Conservation (phyloP, 2,329 filamentous ascomycete species). For the Sordariomycetes sp. region DNA sequence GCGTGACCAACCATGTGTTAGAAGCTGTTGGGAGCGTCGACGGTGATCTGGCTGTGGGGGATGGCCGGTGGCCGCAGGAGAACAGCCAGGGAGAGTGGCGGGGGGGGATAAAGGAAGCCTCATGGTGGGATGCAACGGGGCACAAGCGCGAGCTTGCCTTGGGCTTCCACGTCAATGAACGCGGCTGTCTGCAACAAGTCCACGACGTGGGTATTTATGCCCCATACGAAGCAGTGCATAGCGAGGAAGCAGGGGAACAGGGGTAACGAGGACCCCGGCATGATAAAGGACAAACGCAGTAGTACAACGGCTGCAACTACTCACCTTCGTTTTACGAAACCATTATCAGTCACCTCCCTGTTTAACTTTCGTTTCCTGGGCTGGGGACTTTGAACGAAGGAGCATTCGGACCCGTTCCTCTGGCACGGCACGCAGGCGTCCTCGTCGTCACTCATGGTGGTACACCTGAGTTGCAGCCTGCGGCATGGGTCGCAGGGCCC, state of each 20-base stretch:
- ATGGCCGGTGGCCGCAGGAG: constrained; percentile 8
- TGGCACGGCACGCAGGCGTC: constrained; percentile 69
- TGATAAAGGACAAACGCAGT: not conserved
- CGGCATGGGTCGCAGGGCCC: constrained; percentile 65
- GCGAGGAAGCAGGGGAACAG: not conserved
- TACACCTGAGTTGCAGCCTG: constrained; percentile 63
- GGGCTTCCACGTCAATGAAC: not conserved
- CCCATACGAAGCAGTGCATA: not conserved
- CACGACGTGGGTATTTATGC: not conserved
- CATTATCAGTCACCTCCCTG: constrained; percentile 49
- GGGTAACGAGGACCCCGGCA: not conserved
- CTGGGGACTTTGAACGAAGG: constrained; percentile 64
- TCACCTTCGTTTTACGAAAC: constrained; percentile 60
- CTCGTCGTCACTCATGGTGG: constrained; percentile 58
- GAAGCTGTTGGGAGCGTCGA: constrained; percentile 12
- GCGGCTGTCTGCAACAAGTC: not conserved
- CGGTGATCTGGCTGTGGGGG: constrained; percentile 6
- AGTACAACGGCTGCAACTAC: constrained; percentile 15
- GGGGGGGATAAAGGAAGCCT: constrained; percentile 1
- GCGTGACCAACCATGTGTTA: constrained; percentile 38
- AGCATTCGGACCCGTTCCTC: constrained; percentile 68
- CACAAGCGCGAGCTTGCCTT: not conserved
- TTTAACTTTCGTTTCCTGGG: constrained; percentile 72
- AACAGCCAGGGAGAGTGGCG: constrained; percentile 3
- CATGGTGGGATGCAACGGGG: not conserved